Evolutionary conservation across 495 filamentous ascomycete species (phyloP).

Genomic region (Endocarpon pusillum): DNA sequence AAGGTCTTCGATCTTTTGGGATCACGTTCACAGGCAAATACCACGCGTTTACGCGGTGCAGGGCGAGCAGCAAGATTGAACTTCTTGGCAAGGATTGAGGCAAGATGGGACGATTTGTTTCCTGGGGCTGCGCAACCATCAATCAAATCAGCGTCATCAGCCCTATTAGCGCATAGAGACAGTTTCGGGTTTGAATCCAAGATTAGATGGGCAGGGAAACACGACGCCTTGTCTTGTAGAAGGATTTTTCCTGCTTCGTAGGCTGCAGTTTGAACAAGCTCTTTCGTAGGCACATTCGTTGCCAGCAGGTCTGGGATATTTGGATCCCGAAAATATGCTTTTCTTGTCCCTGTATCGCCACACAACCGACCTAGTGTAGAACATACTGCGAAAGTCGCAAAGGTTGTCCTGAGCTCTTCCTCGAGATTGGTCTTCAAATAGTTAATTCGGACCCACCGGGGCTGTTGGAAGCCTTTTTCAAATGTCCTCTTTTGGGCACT

Average conservation of each 20-base stretch:
- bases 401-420: constrained; percentile 51
- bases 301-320: constrained; percentile 69
- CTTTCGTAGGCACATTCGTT: constrained; percentile 20
- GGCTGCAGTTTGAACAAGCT: constrained; percentile 49
- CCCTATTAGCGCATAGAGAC: no score
- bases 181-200: constrained; percentile 45
- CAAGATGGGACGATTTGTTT: constrained; percentile 93
- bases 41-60: constrained; percentile 12
- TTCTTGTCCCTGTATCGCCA: constrained; percentile 13
- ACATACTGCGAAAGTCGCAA: constrained; percentile 36
- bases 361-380: constrained; percentile 28
- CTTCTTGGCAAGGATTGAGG: constrained; percentile 41
- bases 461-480: constrained; percentile 25
- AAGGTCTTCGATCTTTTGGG: constrained; percentile 47
- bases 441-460: constrained; percentile 84
- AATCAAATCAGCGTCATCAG: constrained; percentile 53
- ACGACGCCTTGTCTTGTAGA: constrained; percentile 90
- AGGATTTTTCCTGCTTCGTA: constrained; percentile 67
- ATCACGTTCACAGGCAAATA: constrained; percentile 61
- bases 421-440: constrained; percentile 51
- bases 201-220: constrained; percentile 73
- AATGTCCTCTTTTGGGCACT: constrained; percentile 17
- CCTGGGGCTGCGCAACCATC: constrained; percentile 90
- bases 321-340: constrained; percentile 42
- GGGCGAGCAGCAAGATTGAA: constrained; percentile 1